A percentile compares a stretch with the other conserved stretches of the same genome.
These are phyloP conservation scores for Coelastrella sp. DNA, from an alignment of 139 green algal genomes.

Conservation along the genomic window DNA sequence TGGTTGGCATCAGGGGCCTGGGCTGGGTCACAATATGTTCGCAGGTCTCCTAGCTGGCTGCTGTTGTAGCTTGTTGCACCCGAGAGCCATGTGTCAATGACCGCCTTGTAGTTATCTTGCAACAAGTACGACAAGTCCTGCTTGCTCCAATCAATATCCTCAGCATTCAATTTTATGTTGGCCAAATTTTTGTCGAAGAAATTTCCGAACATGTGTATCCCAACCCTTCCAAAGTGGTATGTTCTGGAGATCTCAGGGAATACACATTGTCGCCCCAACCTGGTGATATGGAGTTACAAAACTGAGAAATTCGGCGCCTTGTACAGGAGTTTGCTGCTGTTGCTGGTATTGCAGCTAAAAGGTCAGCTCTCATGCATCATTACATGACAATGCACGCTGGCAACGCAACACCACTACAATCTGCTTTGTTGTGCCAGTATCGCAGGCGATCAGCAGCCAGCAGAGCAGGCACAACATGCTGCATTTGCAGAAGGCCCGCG, in stretches of 20 bases:
- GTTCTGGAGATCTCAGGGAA: constrained; percentile 63
- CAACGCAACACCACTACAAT: no score
- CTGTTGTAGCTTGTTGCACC: not conserved
- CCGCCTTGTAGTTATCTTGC: not conserved
- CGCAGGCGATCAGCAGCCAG: no score
- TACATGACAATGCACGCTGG: no score
- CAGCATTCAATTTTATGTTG: constrained; percentile 58
- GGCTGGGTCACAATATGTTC: not conserved
- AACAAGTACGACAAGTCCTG: not conserved
- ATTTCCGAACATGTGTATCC: constrained; percentile 55
- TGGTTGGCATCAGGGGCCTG: not conserved
- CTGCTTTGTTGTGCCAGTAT: no score
- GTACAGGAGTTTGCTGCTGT: no score
- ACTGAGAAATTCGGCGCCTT: no score
- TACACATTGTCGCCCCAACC: constrained; percentile 65
- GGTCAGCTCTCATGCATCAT: no score
- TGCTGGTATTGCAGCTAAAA: no score
- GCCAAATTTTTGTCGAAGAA: constrained; percentile 60
- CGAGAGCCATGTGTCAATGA: not conserved
- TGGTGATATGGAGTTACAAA: not conserved
- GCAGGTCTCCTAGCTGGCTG: not conserved
- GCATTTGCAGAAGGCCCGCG: not conserved
- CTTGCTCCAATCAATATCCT: constrained; percentile 53
- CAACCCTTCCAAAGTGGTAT: constrained; percentile 69
- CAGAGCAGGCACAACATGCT: no score